A percentile compares a stretch with the other conserved stretches of the same genome.
Evolutionary conservation across 768 basidiomycete genomes (phyloP).

Genomic region (Tylopilus sp.): DNA sequence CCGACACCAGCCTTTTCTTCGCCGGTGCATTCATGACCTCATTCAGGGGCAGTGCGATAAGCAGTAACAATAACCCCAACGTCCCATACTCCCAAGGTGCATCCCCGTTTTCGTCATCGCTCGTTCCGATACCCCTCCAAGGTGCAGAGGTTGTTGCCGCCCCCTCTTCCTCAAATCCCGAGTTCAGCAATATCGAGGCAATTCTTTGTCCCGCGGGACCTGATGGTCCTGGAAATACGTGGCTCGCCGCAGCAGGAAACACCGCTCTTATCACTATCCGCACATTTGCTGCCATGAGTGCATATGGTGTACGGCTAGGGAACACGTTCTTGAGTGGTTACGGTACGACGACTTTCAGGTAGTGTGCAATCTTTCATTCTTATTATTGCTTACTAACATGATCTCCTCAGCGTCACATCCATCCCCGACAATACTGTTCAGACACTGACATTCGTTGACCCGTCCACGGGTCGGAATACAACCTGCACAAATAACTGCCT

Average conservation of each 20-base stretch:
- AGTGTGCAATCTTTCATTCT: slow-evolving; percentile 1
- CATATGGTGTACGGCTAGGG: slow-evolving; percentile 81
- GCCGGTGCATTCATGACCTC: slow-evolving; percentile 82
- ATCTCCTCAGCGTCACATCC: slow-evolving; percentile 63
- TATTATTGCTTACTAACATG: slow-evolving; percentile 1
- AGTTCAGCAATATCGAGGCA: slow-evolving; percentile 60
- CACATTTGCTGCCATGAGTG: slow-evolving; percentile 69
- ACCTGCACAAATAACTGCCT: slow-evolving; percentile 83
- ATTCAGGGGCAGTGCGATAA: slow-evolving; percentile 51
- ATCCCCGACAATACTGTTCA: slow-evolving; percentile 87
- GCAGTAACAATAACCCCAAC: slow-evolving; percentile 76
- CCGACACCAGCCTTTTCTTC: slow-evolving; percentile 76
- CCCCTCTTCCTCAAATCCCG: slow-evolving; percentile 56
- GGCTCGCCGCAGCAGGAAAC: slow-evolving; percentile 76
- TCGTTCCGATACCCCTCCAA: slow-evolving; percentile 74
- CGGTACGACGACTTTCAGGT: slow-evolving; percentile 90
- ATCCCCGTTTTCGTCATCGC: slow-evolving; percentile 83
- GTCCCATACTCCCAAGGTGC: slow-evolving; percentile 80
- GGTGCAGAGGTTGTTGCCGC: slow-evolving; percentile 55
- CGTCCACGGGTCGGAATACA: slow-evolving; percentile 63
- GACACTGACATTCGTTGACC: slow-evolving; percentile 74
- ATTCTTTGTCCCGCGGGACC: slow-evolving; percentile 85
- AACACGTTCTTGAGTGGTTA: slow-evolving; percentile 83
- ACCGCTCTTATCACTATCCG: slow-evolving; percentile 73
- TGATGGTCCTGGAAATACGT: slow-evolving; percentile 77